phyloP scores from a whole-genome alignment of 192 early-diverging fungal genomes.

The Physocladia obscura region DNA sequence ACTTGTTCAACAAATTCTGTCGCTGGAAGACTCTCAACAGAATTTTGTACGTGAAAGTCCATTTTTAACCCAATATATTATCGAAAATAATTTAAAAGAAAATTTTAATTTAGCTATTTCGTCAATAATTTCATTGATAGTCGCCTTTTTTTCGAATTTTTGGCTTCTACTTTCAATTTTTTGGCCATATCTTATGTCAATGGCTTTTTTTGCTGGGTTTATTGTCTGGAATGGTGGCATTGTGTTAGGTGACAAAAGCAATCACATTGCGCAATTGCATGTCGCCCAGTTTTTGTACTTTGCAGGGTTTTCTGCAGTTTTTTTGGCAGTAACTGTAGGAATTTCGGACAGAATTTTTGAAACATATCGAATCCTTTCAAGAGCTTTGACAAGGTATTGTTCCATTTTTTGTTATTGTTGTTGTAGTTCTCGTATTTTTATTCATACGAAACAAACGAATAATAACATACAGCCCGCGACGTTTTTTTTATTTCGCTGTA shows the following conservation, averaged over 20 bases:
- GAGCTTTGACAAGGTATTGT: too few species aligned
- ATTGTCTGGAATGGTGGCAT: slow-evolving; percentile 79
- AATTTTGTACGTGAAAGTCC: not conserved
- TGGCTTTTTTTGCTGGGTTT: slow-evolving; percentile 63
- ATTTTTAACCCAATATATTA: too few species aligned
- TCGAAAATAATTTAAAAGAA: too few species aligned
- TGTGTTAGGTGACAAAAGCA: slow-evolving; percentile 81
- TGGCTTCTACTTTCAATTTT: slow-evolving; percentile 39
- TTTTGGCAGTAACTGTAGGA: not conserved
- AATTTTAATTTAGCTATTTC: too few species aligned
- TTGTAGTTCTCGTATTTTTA: too few species aligned
- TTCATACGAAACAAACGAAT: too few species aligned
- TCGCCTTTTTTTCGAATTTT: too few species aligned
- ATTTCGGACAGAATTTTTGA: too few species aligned
- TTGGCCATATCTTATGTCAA: slow-evolving; percentile 53
- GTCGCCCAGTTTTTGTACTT: slow-evolving; percentile 88
- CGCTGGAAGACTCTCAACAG: not conserved
- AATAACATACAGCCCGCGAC: not conserved
- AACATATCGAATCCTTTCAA: too few species aligned
- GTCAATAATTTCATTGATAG: too few species aligned
- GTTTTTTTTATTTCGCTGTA: not conserved
- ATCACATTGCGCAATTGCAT: slow-evolving; percentile 79
- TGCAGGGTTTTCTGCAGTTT: slow-evolving; percentile 21
- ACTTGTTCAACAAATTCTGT: too few species aligned
- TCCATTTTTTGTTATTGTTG: too few species aligned